A percentile compares a stretch with the other conserved stretches of the same genome.
These are phyloP conservation scores for Pleurotus eryngii DNA, from an alignment of 768 basidiomycete genomes.

Conservation along the genomic window DNA sequence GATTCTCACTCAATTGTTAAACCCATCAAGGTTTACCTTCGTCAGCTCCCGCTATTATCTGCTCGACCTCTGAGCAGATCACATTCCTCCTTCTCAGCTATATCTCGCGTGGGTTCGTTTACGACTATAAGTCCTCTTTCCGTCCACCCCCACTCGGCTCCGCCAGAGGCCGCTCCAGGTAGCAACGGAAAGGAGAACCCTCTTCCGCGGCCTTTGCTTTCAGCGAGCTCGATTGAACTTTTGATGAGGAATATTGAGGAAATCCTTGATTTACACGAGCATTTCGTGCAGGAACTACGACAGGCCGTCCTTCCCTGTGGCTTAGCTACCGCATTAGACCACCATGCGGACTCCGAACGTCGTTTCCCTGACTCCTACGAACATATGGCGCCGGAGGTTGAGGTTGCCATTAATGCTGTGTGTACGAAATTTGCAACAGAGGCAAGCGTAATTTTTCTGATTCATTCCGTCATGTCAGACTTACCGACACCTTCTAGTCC, in stretches of 20 bases:
- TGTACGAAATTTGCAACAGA: constrained; percentile 57
- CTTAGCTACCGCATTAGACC: constrained; percentile 32
- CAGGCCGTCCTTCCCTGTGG: constrained; percentile 49
- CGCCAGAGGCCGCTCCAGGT: background rate
- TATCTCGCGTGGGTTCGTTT: constrained; percentile 44
- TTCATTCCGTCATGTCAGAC: background rate
- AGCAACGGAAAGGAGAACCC: constrained; percentile 24
- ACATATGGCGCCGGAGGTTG: constrained; percentile 27
- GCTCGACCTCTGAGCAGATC: constrained; percentile 35
- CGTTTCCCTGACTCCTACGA: constrained; percentile 2
- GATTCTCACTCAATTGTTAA: background rate
- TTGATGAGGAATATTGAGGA: constrained; percentile 68
- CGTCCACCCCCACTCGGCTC: constrained; percentile 1
- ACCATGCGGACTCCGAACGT: constrained; percentile 7
- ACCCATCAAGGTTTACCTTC: constrained; percentile 58
- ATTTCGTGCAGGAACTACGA: constrained; percentile 55
- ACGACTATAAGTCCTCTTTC: constrained; percentile 21
- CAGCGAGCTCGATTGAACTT: constrained; percentile 51
- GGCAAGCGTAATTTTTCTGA: constrained; percentile 29
- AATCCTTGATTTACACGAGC: constrained; percentile 66
- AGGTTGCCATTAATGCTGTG: constrained; percentile 45
- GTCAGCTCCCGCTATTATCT: constrained; percentile 47
- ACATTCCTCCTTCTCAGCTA: constrained; percentile 38
- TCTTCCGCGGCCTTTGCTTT: constrained; percentile 48
- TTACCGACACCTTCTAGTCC: constrained; percentile 42